These are phyloP conservation scores for Bipolaris zeicola DNA, from an alignment of 2,329 filamentous ascomycete genomes.

Conservation along the genomic window DNA sequence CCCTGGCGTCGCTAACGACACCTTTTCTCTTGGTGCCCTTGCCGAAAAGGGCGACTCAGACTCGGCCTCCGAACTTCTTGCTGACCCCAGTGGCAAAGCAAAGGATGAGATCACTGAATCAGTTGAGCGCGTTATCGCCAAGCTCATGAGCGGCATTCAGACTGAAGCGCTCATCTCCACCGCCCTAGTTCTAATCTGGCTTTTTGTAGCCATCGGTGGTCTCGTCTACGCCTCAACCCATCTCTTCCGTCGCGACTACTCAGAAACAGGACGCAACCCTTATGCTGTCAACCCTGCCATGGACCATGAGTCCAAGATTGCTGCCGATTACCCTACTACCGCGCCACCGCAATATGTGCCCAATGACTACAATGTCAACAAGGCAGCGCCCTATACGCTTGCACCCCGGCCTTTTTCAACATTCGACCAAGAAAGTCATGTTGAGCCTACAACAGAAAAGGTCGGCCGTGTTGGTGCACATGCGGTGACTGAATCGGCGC, in stretches of 20 bases:
- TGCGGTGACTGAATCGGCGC: slow-evolving; percentile 50
- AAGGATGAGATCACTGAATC: slow-evolving; percentile 82
- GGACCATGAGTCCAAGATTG: slow-evolving; percentile 27
- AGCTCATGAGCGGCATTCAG: slow-evolving; percentile 70
- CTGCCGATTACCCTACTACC: slow-evolving; percentile 33
- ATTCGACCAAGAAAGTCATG: slow-evolving; percentile 43
- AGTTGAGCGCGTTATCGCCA: slow-evolving; percentile 70
- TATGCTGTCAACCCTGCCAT: slow-evolving; percentile 42
- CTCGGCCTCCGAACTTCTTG: slow-evolving; percentile 73
- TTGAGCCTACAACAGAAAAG: slow-evolving; percentile 47
- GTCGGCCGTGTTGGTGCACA: slow-evolving; percentile 52
- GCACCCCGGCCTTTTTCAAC: slow-evolving; percentile 52
- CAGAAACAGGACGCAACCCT: slow-evolving; percentile 21
- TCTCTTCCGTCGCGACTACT: slow-evolving; percentile 62
- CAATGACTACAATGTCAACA: slow-evolving; percentile 51
- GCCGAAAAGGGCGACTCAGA: slow-evolving; percentile 56
- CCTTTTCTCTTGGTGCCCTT: slow-evolving; percentile 80
- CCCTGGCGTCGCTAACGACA: slow-evolving; percentile 76
- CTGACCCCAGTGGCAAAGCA: slow-evolving; percentile 73
- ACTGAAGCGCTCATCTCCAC: slow-evolving; percentile 81
- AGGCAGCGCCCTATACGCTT: slow-evolving; percentile 54
- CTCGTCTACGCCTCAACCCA: slow-evolving; percentile 68
- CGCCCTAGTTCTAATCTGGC: slow-evolving; percentile 74
- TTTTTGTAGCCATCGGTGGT: slow-evolving; percentile 77
- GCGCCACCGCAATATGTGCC: slow-evolving; percentile 52